A percentile compares a stretch with the other conserved stretches of the same genome.
Conservation (phyloP, 768 basidiomycete genomes). For the Agrocybe praecox region DNA sequence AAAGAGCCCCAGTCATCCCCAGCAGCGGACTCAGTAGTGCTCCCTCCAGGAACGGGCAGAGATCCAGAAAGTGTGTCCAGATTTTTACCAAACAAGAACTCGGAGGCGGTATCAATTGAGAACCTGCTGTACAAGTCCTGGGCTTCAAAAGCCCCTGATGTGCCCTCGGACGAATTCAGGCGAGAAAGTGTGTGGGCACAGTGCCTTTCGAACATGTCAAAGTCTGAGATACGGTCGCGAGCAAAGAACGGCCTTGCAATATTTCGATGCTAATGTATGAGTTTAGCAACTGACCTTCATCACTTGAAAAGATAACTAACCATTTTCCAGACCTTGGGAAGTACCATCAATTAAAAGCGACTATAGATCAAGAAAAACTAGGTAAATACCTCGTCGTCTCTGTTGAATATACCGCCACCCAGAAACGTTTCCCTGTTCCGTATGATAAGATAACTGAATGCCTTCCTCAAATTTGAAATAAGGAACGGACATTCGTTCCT, state of each 20-base stretch:
- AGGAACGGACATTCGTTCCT: conserved; percentile 61
- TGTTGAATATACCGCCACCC: conserved; percentile 79
- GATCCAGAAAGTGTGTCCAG: conserved; percentile 58
- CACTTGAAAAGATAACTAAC: conserved; percentile 32
- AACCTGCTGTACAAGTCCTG: conserved; percentile 73
- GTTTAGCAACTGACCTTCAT: not conserved
- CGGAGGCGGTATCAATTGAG: conserved; percentile 71
- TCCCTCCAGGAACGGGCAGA: conserved; percentile 51
- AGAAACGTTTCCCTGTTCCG: conserved; percentile 55
- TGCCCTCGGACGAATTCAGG: conserved; percentile 41
- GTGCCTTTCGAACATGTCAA: conserved; percentile 66
- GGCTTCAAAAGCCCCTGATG: conserved; percentile 52
- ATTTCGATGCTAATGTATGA: conserved; percentile 53
- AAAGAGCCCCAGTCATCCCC: conserved; percentile 66
- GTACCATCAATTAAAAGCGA: not conserved
- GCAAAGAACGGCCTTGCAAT: conserved; percentile 77
- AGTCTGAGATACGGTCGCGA: conserved; percentile 70
- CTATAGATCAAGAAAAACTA: not conserved
- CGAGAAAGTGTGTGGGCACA: conserved; percentile 48
- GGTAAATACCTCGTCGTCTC: conserved; percentile 63
- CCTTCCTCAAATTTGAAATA: not conserved
- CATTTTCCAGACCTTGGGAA: conserved; percentile 60
- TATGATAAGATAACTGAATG: not conserved
- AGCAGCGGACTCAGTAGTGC: conserved; percentile 55
- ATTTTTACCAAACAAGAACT: conserved; percentile 72